Conservation (phyloP, 208 protist genomes). For the Trypanosoma caninum region DNA sequence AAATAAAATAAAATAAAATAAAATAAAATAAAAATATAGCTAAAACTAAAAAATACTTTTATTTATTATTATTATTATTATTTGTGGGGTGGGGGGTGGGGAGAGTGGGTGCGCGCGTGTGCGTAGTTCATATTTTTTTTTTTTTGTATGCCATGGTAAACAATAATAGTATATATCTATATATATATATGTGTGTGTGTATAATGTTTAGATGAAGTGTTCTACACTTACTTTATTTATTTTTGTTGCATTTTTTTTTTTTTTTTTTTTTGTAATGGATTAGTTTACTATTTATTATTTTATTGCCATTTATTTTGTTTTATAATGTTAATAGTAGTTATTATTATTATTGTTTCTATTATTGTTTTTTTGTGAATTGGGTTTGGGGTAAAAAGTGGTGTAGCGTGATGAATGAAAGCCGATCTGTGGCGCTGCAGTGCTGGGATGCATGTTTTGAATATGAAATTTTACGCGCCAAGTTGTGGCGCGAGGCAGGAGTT, state of each 20-base stretch:
- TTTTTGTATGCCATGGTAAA: not conserved
- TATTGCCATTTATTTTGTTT: not conserved
- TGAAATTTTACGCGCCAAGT: slow-evolving; percentile 6
- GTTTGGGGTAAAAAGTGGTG: not conserved
- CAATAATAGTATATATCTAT: too few relatives aligned
- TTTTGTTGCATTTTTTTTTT: not conserved
- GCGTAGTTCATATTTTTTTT: not conserved
- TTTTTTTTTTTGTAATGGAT: not conserved
- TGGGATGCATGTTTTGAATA: slow-evolving; percentile 20
- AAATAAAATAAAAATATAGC: too few relatives aligned
- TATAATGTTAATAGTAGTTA: not conserved
- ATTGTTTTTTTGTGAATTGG: not conserved
- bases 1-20: too few relatives aligned
- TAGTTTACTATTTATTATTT: not conserved
- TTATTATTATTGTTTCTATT: not conserved
- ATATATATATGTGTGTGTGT: not conserved
- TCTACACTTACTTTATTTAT: not conserved
- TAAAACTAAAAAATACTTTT: too few relatives aligned
- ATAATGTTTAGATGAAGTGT: not conserved
- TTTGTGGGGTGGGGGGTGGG: too few relatives aligned
- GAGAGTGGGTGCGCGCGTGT: too few relatives aligned
- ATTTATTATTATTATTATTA: too few relatives aligned
- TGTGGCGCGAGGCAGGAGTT: not conserved
- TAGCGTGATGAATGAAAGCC: not conserved
- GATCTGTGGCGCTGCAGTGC: not conserved